Percentiles rank a stretch among this genome's conserved stretches.
phyloP scores from a whole-genome alignment of 768 basidiomycete genomes.

The Boletus tylopilopsis region DNA sequence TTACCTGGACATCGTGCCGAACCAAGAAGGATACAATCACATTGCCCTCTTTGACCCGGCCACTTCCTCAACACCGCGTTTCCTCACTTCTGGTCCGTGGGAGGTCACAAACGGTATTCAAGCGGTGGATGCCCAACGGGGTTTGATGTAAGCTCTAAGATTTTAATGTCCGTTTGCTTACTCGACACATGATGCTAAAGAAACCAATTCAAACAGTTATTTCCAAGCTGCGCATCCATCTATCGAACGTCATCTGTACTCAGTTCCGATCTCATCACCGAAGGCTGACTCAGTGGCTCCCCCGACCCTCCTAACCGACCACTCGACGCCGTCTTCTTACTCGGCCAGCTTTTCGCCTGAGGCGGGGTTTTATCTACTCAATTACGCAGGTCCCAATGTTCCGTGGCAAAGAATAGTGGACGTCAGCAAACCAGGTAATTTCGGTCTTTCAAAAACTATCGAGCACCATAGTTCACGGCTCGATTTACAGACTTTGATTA shows the following conservation, averaged over 20 bases:
- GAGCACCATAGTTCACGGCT: neutral
- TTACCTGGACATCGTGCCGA: conserved; percentile 90
- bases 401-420: conserved; percentile 85
- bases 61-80: conserved; percentile 62
- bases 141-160: conserved; percentile 59
- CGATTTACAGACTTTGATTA: conserved; percentile 51
- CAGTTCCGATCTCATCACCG: conserved; percentile 62
- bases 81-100: conserved; percentile 86
- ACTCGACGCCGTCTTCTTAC: conserved; percentile 52
- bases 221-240: conserved; percentile 86
- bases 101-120: conserved; percentile 78
- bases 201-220: conserved; percentile 52
- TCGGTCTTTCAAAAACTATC: neutral
- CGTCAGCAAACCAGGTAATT: conserved; percentile 44
- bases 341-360: conserved; percentile 75
- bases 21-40: conserved; percentile 80
- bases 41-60: conserved; percentile 88
- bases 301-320: conserved; percentile 52
- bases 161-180: conserved; percentile 31
- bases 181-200: conserved; percentile 20
- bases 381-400: conserved; percentile 74
- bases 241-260: conserved; percentile 80
- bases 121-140: conserved; percentile 64
- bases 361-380: conserved; percentile 79
- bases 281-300: conserved; percentile 30